Conservation (phyloP, 768 basidiomycete species). For the Auriculariales sp. region DNA sequence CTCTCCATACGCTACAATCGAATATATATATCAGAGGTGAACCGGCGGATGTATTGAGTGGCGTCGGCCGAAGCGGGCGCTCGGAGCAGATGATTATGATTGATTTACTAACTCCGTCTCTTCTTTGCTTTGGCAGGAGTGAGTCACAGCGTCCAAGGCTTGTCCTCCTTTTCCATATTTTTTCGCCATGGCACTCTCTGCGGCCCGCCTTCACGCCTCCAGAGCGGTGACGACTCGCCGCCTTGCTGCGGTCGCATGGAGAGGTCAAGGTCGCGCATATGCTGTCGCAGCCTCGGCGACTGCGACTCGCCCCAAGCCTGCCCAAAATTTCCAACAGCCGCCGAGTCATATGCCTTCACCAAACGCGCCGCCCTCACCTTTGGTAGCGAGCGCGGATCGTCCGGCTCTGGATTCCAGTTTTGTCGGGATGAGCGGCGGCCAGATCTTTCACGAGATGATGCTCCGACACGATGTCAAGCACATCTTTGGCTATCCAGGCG, state of each 20-base stretch:
- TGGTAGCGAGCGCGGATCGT: neutral
- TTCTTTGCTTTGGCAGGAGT: too few relatives aligned
- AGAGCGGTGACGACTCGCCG: neutral
- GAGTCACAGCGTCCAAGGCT: too few relatives aligned
- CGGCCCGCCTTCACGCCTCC: neutral
- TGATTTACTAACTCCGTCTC: too few relatives aligned
- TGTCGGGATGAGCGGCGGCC: constrained; percentile 85
- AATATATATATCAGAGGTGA: too few relatives aligned
- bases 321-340: constrained; percentile 4
- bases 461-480: constrained; percentile 91
- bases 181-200: neutral
- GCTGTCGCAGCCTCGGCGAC: neutral
- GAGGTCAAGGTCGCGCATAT: neutral
- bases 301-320: neutral
- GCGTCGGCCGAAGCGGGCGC: too few relatives aligned
- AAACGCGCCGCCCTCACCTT: constrained; percentile 1
- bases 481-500: constrained; percentile 95
- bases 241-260: neutral
- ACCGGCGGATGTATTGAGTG: too few relatives aligned
- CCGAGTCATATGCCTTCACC: neutral
- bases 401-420: constrained; percentile 53
- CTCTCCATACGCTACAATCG: too few relatives aligned
- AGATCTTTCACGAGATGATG: constrained; percentile 99
- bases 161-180: neutral
- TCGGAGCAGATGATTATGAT: too few relatives aligned